Base-by-base conservation (phyloP, 106 monocot species). In the Apostasia ramifera region DNA sequence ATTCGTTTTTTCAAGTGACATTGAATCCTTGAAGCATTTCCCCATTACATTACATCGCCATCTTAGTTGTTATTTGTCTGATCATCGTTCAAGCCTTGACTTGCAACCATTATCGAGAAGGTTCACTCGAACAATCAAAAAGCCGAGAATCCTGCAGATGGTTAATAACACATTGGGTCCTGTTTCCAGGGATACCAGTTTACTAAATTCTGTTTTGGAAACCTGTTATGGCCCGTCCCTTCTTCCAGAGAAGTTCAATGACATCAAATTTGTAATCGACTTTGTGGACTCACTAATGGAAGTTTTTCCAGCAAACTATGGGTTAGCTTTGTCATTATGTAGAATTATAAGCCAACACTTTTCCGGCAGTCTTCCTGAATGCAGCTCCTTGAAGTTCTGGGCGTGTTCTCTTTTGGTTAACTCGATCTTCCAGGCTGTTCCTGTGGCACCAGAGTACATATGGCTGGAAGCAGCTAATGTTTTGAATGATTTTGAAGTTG, bases 141-240 rank as follows among this genome's bases (percentile, higher is more conserved):
- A 82, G 65, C 79, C 79, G 12, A 89, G 79, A 66, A 64, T 86
- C 14, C 65, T 65, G 60, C 84, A 85, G 62, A 71, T 89, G 61
- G 63, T 92, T 14, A 64, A 79, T 67, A 81, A 73, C 7, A 66
- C 83, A 5, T 47, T 97, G 47, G 92, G 92, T 55, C 83, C 87
- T 54, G 77, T 79, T 71, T 78, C 86, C 6, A 52, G 42, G 54
- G 74, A 82, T 73, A 72, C 57, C 57, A 77, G 84, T 44, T 15
- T 87, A 40, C 41, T 95, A 53, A 98, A 98, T 73, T 82, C 84
- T 45, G 71, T 90, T 74, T 86, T 98, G 8, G 83, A 90, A 68
- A 85, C 60, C 42, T 84, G 81, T 43, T 81, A 87, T 61, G 98
- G 90, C 11, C 79, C 82, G 7, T 73, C 71, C 11, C 81, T 90